phyloP scores from a whole-genome alignment of 202 grass and related monocot genomes.

The Alloteropsis angusta region DNA sequence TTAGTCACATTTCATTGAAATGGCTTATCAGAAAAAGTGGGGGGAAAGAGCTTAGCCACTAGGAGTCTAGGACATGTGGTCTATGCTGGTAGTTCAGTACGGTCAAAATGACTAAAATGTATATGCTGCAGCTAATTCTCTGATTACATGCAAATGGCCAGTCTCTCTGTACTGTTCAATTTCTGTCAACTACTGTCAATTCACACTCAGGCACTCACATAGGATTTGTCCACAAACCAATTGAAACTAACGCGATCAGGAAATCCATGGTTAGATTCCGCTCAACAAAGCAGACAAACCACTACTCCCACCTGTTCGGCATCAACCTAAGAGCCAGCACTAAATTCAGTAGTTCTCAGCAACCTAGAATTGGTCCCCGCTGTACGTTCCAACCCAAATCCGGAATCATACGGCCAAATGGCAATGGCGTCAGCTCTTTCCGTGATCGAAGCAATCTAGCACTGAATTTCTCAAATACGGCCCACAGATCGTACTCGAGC shows the following conservation, averaged over 20 bases:
- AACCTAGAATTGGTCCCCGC: neutral
- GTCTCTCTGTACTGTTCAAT: neutral
- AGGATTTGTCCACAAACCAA: conserved; percentile 1
- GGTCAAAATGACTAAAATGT: neutral
- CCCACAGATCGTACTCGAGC: neutral
- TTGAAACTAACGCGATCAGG: neutral
- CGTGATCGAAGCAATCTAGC: neutral
- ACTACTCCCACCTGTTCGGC: neutral
- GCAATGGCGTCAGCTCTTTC: neutral
- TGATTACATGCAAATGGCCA: neutral
- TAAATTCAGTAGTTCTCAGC: neutral
- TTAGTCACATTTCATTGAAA: neutral
- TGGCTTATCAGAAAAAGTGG: neutral
- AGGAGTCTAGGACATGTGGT: neutral
- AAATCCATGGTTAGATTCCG: neutral
- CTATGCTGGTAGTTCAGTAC: neutral
- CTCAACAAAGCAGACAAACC: neutral
- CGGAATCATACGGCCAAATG: neutral
- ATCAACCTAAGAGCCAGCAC: neutral
- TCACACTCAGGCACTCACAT: neutral
- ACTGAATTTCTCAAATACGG: neutral
- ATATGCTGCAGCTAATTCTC: neutral
- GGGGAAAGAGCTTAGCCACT: neutral
- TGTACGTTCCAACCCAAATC: conserved; percentile 12
- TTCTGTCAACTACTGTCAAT: neutral